Evolutionary conservation across 2,329 filamentous ascomycete species (phyloP).

Genomic region (Alternaria alternata): DNA sequence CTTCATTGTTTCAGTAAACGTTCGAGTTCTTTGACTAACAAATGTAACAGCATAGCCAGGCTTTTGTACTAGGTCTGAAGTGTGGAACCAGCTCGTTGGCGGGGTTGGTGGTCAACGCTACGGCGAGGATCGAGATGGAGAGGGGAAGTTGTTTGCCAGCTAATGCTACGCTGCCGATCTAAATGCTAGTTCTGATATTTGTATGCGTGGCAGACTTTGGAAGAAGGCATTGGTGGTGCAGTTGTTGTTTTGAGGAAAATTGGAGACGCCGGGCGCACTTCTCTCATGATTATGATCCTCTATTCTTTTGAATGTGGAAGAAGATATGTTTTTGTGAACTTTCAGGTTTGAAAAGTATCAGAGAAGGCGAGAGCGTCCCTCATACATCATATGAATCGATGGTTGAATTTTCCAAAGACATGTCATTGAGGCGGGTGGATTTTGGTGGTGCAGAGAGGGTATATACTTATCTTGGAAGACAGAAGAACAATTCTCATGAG

Average conservation of each 20-base stretch:
- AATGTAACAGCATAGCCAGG: conserved; percentile 12
- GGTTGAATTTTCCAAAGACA: too few relatives aligned
- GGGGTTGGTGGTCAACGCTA: conserved; percentile 29
- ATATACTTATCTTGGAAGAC: neutral
- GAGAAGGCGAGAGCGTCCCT: too few relatives aligned
- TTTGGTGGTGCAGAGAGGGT: too few relatives aligned
- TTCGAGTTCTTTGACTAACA: neutral
- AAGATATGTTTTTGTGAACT: too few relatives aligned
- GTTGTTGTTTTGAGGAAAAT: neutral
- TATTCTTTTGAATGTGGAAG: too few relatives aligned
- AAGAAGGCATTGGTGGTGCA: fast-evolving
- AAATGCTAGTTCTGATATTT: neutral
- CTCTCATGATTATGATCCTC: neutral
- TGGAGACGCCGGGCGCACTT: neutral
- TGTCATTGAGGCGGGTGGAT: too few relatives aligned
- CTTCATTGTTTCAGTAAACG: neutral
- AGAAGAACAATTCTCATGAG: neutral
- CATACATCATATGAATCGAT: too few relatives aligned
- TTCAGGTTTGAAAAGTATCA: too few relatives aligned
- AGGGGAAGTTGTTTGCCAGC: conserved; percentile 28
- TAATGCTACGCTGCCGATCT: conserved; percentile 27
- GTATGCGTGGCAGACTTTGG: neutral
- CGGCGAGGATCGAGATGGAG: conserved; percentile 27
- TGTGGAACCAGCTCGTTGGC: conserved; percentile 32
- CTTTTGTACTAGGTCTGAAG: conserved; percentile 32